Evolutionary conservation across 257 asterid genomes (phyloP), one percentile per base, ranked within the genome.

Genomic region (Solanum commersonii): DNA sequence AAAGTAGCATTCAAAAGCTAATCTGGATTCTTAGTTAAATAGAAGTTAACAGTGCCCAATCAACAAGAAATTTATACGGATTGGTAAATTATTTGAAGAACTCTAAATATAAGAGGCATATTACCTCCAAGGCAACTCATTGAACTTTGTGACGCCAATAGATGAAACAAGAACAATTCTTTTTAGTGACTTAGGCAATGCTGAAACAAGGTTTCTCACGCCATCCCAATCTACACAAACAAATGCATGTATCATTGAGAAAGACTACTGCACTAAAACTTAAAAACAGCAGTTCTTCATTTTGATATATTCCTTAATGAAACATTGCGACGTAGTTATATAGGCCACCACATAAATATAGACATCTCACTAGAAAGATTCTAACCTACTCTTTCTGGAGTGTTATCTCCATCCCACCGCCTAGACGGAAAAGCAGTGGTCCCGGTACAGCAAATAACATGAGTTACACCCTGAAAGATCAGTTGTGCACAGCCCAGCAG

Each of bases 401-500:
- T 95, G 90, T 96, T 96, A 89, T 95, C 98, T 86, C 99, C 99
- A 92, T 94, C 97, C 99, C 99, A 96, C 88, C 99, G 93, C 93
- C 91, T 92, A 84, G 99, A 95, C 0, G 99, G 99, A 89, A 96
- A 96, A 84, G 99, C 99, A 5, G 99, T 96, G 27, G 99, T 96
- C 59, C 99, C 99, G 1, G 98, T 95, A 93, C 98, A 95, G 95
- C 98, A 95, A 79, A 96, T 95, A 63, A 95, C 98, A 90, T 96
- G 98, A 44, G 98, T 96, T 82, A 96, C 94, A 31, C 95, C 96
- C 99, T 96, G 87, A 38, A 90, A 84, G 84, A 83, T 33, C 86
- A 29, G 81, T 31, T 49, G 88, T 3, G 31, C 67, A 73, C 71
- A 33, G 70, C 78, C 84, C 44, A 60, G 59, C 31, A 72, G 84